These are phyloP conservation scores for Solanum corneliomulleri DNA, from an alignment of 257 asterid genomes.

Conservation along the genomic window DNA sequence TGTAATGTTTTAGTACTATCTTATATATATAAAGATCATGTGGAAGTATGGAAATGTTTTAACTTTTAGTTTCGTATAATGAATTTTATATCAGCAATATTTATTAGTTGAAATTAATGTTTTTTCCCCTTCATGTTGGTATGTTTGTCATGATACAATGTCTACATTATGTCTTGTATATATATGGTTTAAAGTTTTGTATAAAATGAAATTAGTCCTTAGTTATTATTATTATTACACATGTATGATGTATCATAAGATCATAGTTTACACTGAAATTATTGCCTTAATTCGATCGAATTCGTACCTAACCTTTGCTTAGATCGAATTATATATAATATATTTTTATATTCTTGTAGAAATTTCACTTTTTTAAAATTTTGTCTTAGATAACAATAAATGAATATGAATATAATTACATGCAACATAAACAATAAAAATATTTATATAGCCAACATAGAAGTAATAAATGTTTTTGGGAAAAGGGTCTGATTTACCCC, in stretches of 20 bases:
- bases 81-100: not conserved
- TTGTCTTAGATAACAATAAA: not conserved
- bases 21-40: not conserved
- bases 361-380: not conserved
- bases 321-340: not conserved
- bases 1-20: not conserved
- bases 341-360: not conserved
- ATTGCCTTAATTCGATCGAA: not conserved
- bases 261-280: not conserved
- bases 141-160: not conserved
- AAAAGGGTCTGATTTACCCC: no score
- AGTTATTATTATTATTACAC: no score
- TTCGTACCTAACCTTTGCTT: not conserved
- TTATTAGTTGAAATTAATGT: no score
- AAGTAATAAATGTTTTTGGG: not conserved
- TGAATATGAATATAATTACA: not conserved
- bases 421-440: not conserved
- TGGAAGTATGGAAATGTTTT: not conserved
- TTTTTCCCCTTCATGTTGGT: not conserved
- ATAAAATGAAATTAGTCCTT: no score
- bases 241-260: not conserved
- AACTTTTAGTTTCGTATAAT: not conserved
- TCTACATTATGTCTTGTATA: no score
- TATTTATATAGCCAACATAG: not conserved
- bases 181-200: not conserved